A percentile compares a stretch with the other conserved stretches of the same genome.
These are phyloP conservation scores for Cucumis cinereus DNA, from an alignment of 306 rosid genomes.

Conservation along the genomic window DNA sequence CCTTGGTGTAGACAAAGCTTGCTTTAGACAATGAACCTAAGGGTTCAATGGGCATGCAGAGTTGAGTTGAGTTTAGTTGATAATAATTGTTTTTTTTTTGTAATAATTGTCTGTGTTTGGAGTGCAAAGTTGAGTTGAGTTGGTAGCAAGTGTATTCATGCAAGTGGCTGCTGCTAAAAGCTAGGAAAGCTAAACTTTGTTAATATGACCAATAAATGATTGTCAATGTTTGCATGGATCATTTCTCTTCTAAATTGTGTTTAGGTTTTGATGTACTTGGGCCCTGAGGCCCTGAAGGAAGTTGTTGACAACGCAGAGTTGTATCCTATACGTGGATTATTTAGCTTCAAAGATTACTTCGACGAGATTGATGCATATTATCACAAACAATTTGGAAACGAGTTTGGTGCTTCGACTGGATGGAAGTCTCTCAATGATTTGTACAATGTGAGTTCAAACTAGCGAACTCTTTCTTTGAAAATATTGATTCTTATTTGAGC, in stretches of 20 bases:
- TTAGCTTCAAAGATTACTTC: conserved; percentile 62
- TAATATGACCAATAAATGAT: background rate
- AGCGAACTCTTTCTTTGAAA: background rate
- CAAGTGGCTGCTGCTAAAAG: background rate
- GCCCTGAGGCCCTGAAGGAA: conserved; percentile 56
- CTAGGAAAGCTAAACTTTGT: background rate
- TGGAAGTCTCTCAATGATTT: conserved; percentile 64
- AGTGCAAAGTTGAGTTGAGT: too few relatives aligned
- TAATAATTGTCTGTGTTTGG: too few relatives aligned
- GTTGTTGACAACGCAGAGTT: conserved; percentile 70
- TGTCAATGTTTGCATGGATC: background rate
- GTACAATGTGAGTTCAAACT: conserved; percentile 60
- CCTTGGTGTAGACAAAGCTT: background rate
- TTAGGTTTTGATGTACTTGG: conserved; percentile 94
- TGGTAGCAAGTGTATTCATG: background rate
- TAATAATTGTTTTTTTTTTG: too few relatives aligned
- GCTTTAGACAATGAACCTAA: background rate
- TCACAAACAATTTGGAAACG: conserved; percentile 54
- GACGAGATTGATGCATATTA: conserved; percentile 86
- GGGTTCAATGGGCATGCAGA: too few relatives aligned
- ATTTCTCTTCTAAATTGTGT: background rate
- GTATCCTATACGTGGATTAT: conserved; percentile 92
- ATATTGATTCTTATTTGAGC: background rate
- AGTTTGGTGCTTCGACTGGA: conserved; percentile 68
- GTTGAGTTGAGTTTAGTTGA: too few relatives aligned